phyloP scores from a whole-genome alignment of 176 grass and related monocot species.

The Phyllostachys edulis region DNA sequence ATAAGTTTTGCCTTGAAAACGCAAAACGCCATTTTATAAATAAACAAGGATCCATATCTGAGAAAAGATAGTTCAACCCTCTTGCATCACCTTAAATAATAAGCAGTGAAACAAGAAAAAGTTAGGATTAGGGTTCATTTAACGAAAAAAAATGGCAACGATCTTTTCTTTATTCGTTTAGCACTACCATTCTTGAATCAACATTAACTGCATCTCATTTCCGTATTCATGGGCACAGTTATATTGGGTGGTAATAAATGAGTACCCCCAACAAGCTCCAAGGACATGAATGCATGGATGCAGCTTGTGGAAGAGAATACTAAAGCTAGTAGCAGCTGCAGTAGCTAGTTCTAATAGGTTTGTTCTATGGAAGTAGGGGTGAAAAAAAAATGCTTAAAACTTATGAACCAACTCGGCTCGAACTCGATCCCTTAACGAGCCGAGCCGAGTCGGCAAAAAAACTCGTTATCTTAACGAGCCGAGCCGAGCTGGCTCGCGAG shows the following conservation, averaged over 20 bases:
- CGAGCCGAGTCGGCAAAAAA: too few species aligned
- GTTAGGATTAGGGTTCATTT: too few species aligned
- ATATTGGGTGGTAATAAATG: not conserved
- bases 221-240: not conserved
- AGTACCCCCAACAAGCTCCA: not conserved
- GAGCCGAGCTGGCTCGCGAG: too few species aligned
- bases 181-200: not conserved
- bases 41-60: not conserved
- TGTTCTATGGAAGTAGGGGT: too few species aligned
- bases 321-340: not conserved
- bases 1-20: not conserved
- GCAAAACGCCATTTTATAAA: not conserved
- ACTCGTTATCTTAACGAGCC: too few species aligned
- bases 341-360: too few species aligned
- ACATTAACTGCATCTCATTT: not conserved
- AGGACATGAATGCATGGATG: not conserved
- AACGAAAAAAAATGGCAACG: too few species aligned
- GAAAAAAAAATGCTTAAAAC: too few species aligned
- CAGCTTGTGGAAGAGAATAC: not conserved
- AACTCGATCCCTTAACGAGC: too few species aligned
- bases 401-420: too few species aligned
- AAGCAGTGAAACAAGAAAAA: not conserved
- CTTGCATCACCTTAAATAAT: too few species aligned
- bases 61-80: not conserved
- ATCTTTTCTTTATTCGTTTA: not conserved